phyloP scores from a whole-genome alignment of 768 basidiomycete genomes.

The Calvatia gigantea region DNA sequence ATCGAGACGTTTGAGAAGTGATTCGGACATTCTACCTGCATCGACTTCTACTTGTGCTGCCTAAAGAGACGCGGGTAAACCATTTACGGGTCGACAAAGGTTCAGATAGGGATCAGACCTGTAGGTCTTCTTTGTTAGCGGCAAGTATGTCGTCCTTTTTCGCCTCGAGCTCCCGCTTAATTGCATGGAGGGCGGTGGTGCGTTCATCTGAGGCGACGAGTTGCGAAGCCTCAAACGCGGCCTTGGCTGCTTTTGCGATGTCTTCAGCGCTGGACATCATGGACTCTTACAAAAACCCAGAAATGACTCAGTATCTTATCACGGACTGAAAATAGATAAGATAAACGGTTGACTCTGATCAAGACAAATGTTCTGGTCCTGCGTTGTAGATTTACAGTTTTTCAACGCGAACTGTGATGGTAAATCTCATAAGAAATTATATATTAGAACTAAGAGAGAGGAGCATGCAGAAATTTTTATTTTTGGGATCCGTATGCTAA shows the following conservation, averaged over 20 bases:
- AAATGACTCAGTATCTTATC: conserved; percentile 7
- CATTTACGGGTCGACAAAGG: no score
- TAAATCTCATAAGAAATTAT: conserved; percentile 12
- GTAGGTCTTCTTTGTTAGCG: conserved; percentile 81
- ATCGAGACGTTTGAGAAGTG: conserved; percentile 86
- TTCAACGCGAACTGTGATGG: conserved; percentile 1
- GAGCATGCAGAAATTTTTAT: conserved; percentile 24
- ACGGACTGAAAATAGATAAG: no score
- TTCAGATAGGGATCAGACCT: conserved; percentile 38
- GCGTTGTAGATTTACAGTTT: no score
- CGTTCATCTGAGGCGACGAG: conserved; percentile 68
- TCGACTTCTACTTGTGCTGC: conserved; percentile 77
- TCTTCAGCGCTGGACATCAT: conserved; percentile 28
- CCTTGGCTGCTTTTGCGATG: conserved; percentile 78
- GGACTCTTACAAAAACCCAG: not conserved
- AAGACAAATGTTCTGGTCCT: no score
- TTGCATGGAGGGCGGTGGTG: conserved; percentile 65
- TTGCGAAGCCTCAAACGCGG: conserved; percentile 86
- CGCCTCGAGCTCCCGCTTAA: conserved; percentile 61
- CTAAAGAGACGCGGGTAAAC: conserved; percentile 28
- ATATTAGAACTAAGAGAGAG: conserved; percentile 13
- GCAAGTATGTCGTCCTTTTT: conserved; percentile 67
- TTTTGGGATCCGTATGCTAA: conserved; percentile 25
- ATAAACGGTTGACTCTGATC: no score
- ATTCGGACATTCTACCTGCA: conserved; percentile 77